Conservation (phyloP, 352 stramenopile species). For the Phytophthora megakarya region DNA sequence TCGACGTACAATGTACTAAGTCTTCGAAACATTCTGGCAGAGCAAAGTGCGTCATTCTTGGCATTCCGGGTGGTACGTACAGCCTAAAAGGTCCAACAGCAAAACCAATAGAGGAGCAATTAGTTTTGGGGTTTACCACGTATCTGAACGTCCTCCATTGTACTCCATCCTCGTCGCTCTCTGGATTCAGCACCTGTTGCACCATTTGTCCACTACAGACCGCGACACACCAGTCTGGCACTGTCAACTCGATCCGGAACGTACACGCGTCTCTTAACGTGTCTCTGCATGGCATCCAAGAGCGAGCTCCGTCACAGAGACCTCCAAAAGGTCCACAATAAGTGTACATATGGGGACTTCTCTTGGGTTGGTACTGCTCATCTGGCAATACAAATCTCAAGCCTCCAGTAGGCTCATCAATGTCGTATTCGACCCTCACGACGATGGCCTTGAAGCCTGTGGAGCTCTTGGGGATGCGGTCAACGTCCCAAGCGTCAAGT, state of each 20-base stretch:
- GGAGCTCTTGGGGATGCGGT: slow-evolving; percentile 68
- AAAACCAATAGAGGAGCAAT: slow-evolving; percentile 82
- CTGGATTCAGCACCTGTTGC: slow-evolving; percentile 70
- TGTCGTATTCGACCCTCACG: slow-evolving; percentile 82
- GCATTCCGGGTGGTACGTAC: slow-evolving; percentile 79
- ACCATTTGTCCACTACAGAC: slow-evolving; percentile 87
- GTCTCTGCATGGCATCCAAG: slow-evolving; percentile 87
- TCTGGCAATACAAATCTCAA: slow-evolving; percentile 78
- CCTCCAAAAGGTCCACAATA: slow-evolving; percentile 83
- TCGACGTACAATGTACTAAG: slow-evolving; percentile 74
- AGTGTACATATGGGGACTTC: slow-evolving; percentile 87
- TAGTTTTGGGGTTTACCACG: slow-evolving; percentile 82
- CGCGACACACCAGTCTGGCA: slow-evolving; percentile 82
- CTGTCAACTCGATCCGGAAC: slow-evolving; percentile 77
- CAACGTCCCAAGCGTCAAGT: slow-evolving; percentile 72
- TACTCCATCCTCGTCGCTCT: slow-evolving; percentile 42
- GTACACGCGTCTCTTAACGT: slow-evolving; percentile 74
- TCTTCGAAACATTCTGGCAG: slow-evolving; percentile 80
- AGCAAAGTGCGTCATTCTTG: slow-evolving; percentile 84
- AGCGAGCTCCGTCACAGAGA: slow-evolving; percentile 79
- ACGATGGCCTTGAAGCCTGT: slow-evolving; percentile 73
- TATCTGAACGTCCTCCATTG: slow-evolving; percentile 78
- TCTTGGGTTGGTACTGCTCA: slow-evolving; percentile 65
- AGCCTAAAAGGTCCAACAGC: slow-evolving; percentile 79
- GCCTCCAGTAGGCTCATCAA: slow-evolving; percentile 64